Evolutionary conservation across 257 asterid genomes (phyloP).

Genomic region (Lavandula angustifolia): DNA sequence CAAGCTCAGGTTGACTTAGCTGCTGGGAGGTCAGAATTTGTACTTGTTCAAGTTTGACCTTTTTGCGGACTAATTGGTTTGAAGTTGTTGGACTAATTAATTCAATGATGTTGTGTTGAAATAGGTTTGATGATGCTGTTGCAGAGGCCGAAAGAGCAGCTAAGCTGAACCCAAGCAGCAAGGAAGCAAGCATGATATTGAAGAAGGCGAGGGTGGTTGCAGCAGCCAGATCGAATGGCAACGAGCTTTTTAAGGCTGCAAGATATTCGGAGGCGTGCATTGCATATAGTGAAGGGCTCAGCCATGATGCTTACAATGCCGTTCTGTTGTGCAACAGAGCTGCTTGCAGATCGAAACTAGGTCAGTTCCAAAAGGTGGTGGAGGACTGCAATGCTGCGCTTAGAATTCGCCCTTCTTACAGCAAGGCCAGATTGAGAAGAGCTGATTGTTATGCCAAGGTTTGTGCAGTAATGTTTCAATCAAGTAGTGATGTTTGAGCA

Average conservation of each 20-base stretch:
- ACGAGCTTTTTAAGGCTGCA: conserved; percentile 55
- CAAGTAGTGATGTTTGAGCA: too few relatives aligned
- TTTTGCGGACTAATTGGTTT: too few relatives aligned
- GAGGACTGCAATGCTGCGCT: conserved; percentile 79
- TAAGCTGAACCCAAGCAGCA: conserved; percentile 55
- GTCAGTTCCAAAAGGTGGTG: conserved; percentile 61
- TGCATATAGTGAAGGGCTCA: conserved; percentile 77
- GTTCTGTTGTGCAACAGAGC: conserved; percentile 77
- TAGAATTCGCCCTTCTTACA: conserved; percentile 50
- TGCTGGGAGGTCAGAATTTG: conserved; percentile 66
- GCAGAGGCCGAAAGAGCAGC: conserved; percentile 59
- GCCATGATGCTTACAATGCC: conserved; percentile 57
- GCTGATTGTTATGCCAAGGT: conserved; percentile 72
- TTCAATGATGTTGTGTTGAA: neutral
- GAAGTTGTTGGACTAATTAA: too few relatives aligned
- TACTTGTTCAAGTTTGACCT: too few relatives aligned
- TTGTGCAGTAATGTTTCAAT: too few relatives aligned
- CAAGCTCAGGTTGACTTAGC: conserved; percentile 72
- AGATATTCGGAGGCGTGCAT: conserved; percentile 65
- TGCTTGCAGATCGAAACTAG: conserved; percentile 71
- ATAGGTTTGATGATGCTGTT: conserved; percentile 71
- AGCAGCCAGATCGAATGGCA: conserved; percentile 60
- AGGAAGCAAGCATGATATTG: conserved; percentile 48
- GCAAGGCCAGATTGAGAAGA: conserved; percentile 75
- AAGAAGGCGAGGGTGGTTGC: conserved; percentile 57